These are phyloP conservation scores for Pichia sp. DNA, from an alignment of 1,139 yeast species.

Conservation along the genomic window DNA sequence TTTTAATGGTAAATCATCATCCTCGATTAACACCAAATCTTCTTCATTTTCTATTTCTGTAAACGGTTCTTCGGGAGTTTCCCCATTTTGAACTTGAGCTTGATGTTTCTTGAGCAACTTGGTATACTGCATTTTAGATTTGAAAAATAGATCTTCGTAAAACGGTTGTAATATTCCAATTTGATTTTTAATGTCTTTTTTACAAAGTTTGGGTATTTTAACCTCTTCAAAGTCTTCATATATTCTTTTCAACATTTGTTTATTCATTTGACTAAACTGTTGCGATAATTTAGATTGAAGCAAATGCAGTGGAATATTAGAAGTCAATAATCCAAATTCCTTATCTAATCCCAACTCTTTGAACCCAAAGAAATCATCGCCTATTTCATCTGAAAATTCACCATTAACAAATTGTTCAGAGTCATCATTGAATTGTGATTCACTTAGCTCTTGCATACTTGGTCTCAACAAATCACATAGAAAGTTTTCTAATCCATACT, in stretches of 20 bases:
- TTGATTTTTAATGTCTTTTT: constrained; percentile 46
- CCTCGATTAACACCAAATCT: constrained; percentile 55
- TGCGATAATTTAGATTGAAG: constrained; percentile 71
- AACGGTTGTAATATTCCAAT: constrained; percentile 58
- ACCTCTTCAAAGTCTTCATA: constrained; percentile 58
- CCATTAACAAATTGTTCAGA: constrained; percentile 94
- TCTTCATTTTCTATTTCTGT: constrained; percentile 33
- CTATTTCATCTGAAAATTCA: constrained; percentile 85
- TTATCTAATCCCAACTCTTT: constrained; percentile 88
- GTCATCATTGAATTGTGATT: constrained; percentile 76
- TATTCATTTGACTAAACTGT: constrained; percentile 37
- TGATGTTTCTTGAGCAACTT: constrained; percentile 49
- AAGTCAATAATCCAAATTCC: constrained; percentile 80
- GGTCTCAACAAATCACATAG: constrained; percentile 81
- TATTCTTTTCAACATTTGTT: constrained; percentile 44
- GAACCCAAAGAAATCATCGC: constrained; percentile 96
- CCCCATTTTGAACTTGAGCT: constrained; percentile 13
- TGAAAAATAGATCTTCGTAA: constrained; percentile 44
- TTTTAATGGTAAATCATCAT: constrained; percentile 74
- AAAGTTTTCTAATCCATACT: constrained; percentile 61
- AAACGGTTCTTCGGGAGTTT: constrained; percentile 14
- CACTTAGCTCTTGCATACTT: constrained; percentile 65
- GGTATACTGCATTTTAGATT: constrained; percentile 38
- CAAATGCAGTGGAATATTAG: constrained; percentile 84
- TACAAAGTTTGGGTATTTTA: constrained; percentile 42